A percentile compares a stretch with the other conserved stretches of the same genome.
phyloP scores from a whole-genome alignment of 768 basidiomycete genomes.

The Tulasnella calospora region DNA sequence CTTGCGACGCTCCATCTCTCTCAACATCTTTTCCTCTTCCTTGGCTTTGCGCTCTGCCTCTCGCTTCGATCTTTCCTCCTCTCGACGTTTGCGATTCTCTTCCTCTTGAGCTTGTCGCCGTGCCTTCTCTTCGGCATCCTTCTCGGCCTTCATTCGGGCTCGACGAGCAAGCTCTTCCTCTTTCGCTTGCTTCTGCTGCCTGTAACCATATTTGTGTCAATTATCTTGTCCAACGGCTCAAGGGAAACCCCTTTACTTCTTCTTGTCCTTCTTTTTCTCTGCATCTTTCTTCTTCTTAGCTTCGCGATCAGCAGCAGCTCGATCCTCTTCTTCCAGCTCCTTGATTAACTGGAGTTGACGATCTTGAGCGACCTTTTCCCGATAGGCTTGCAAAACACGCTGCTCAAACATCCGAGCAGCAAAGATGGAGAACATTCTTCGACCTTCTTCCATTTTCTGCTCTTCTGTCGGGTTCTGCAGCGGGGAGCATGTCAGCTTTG shows the following conservation, averaged over 20 bases:
- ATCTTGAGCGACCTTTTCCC: constrained; percentile 95
- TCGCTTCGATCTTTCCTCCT: constrained; percentile 79
- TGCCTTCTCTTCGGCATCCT: constrained; percentile 72
- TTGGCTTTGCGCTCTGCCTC: constrained; percentile 80
- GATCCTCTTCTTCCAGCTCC: constrained; percentile 95
- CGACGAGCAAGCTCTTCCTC: constrained; percentile 83
- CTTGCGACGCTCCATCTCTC: constrained; percentile 48
- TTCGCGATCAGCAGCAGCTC: constrained; percentile 77
- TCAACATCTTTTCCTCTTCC: constrained; percentile 65
- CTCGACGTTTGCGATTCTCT: constrained; percentile 71
- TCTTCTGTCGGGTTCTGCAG: constrained; percentile 82
- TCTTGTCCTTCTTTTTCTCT: constrained; percentile 99
- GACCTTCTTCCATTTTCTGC: constrained; percentile 98
- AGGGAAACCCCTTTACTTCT: constrained; percentile 54
- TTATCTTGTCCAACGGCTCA: background rate
- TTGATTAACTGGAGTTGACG: constrained; percentile 87
- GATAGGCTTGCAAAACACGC: constrained; percentile 91
- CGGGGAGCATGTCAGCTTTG: background rate
- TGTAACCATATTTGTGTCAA: constrained; percentile 35
- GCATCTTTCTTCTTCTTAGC: constrained; percentile 88
- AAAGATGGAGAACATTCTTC: constrained; percentile 99
- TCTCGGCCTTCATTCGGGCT: constrained; percentile 81
- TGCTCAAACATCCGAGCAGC: constrained; percentile 99
- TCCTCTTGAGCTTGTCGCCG: constrained; percentile 75
- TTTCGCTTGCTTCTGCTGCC: constrained; percentile 86